phyloP scores from a whole-genome alignment of 176 grass and related monocot genomes.

The Aechmea fasciata region DNA sequence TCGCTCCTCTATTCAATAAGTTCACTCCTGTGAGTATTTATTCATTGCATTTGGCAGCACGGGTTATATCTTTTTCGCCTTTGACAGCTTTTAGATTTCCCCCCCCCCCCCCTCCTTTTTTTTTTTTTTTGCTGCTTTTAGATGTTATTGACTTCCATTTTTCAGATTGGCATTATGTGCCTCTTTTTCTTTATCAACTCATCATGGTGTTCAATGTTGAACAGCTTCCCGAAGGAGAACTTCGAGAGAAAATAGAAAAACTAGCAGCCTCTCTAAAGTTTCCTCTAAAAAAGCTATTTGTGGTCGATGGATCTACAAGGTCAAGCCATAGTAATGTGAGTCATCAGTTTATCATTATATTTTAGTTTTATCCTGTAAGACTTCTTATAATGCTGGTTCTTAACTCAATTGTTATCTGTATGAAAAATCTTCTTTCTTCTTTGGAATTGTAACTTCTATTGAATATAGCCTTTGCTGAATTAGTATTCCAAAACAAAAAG shows the following conservation, averaged over 20 bases:
- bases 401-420: conserved; percentile 13
- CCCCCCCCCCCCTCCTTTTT: too few relatives aligned
- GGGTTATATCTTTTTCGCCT: conserved; percentile 13
- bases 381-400: background rate
- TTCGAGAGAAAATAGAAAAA: conserved; percentile 90
- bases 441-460: background rate
- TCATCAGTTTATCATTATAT: background rate
- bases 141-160: too few relatives aligned
- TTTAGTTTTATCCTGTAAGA: background rate
- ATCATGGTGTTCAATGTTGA: conserved; percentile 11
- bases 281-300: conserved; percentile 94
- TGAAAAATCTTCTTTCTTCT: conserved; percentile 2
- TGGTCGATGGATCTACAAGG: conserved; percentile 93
- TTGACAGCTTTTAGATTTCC: background rate
- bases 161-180: background rate
- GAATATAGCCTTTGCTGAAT: background rate
- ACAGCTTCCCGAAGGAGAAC: conserved; percentile 90
- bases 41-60: background rate
- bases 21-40: conserved; percentile 87
- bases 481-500: background rate
- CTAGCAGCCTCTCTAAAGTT: conserved; percentile 89
- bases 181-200: background rate
- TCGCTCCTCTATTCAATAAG: conserved; percentile 96
- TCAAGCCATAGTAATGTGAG: conserved; percentile 98
- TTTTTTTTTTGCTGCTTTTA: too few relatives aligned